A percentile compares a stretch with the other conserved stretches of the same genome.
phyloP scores from a whole-genome alignment of 2,329 filamentous ascomycete genomes.

The Sporothrix mexicana region DNA sequence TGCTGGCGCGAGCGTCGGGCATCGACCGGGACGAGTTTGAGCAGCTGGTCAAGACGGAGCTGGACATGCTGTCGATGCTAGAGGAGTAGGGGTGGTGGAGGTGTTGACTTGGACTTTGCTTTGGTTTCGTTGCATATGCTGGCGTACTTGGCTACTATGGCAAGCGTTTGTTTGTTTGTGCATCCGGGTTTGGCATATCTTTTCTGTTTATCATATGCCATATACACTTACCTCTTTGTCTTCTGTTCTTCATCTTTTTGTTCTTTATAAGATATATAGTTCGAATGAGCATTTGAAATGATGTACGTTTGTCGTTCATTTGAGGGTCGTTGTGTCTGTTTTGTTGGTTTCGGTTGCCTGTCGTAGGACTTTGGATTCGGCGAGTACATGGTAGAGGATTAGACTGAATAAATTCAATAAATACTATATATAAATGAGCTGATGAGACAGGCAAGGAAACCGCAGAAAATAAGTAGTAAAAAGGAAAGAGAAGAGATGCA shows the following conservation, averaged over 20 bases:
- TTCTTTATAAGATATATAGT: neutral
- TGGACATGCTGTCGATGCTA: slow-evolving; percentile 72
- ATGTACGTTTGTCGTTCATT: neutral
- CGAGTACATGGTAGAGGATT: neutral
- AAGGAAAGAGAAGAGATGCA: neutral
- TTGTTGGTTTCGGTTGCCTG: neutral
- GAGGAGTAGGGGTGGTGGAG: slow-evolving; percentile 55
- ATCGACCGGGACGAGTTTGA: slow-evolving; percentile 79
- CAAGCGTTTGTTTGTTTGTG: slow-evolving; percentile 8
- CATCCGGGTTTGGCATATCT: slow-evolving; percentile 8
- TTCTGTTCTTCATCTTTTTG: no score
- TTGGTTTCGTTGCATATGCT: neutral
- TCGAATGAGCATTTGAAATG: neutral
- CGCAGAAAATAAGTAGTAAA: no score
- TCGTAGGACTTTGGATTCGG: neutral
- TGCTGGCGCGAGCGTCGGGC: slow-evolving; percentile 71
- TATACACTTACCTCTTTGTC: neutral
- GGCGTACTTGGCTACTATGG: neutral
- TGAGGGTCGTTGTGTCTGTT: neutral
- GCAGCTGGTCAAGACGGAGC: slow-evolving; percentile 70
- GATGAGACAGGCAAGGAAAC: neutral
- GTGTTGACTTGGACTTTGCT: slow-evolving; percentile 33
- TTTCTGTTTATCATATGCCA: neutral
- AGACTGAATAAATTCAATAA: neutral
- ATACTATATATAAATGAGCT: neutral